phyloP scores from a whole-genome alignment of 1,139 yeast genomes.

The Pichia inconspicua region DNA sequence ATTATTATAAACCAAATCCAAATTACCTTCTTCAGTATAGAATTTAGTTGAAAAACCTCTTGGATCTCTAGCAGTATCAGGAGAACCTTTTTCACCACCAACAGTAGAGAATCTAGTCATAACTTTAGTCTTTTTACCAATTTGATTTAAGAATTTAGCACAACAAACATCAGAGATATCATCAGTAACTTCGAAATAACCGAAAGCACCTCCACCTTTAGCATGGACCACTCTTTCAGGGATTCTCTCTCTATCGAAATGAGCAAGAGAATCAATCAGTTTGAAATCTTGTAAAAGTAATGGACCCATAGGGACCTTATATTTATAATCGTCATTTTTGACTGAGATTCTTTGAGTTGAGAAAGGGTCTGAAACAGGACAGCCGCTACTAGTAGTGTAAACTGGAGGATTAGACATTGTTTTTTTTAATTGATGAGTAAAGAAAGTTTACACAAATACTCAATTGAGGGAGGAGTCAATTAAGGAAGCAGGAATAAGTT shows the following conservation, averaged over 20 bases:
- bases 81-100: constrained; percentile 79
- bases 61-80: constrained; percentile 86
- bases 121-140: constrained; percentile 70
- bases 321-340: constrained; percentile 19
- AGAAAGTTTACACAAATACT: too few species aligned
- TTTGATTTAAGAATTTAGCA: constrained; percentile 61
- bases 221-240: constrained; percentile 91
- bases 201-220: constrained; percentile 83
- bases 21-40: constrained; percentile 81
- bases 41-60: constrained; percentile 80
- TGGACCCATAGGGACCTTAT: constrained; percentile 53
- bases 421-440: too few species aligned
- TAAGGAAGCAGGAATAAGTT: too few species aligned
- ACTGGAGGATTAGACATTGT: constrained; percentile 29
- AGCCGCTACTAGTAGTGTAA: constrained; percentile 30
- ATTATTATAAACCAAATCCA: constrained; percentile 85
- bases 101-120: constrained; percentile 82
- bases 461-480: too few species aligned
- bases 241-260: constrained; percentile 79
- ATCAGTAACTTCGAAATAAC: constrained; percentile 74
- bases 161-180: constrained; percentile 67
- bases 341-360: constrained; percentile 29
- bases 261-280: constrained; percentile 69
- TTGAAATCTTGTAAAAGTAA: constrained; percentile 72
- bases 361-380: constrained; percentile 29